These are phyloP conservation scores for Wickerhamiella qilinensis DNA, from an alignment of 805 yeast species.

Conservation along the genomic window DNA sequence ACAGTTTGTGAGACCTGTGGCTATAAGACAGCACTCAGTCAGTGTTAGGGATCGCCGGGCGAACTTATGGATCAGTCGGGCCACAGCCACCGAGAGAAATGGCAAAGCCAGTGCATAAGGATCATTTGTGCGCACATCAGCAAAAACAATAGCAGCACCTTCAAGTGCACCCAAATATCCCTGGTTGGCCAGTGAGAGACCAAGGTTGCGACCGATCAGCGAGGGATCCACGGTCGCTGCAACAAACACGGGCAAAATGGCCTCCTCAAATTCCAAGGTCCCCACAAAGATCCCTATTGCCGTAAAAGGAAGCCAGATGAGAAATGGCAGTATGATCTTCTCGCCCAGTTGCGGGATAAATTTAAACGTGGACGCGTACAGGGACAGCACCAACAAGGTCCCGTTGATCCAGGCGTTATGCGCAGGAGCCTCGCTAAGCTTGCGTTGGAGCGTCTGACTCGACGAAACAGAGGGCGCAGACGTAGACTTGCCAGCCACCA, in stretches of 20 bases:
- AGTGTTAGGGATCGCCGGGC: conserved; percentile 1
- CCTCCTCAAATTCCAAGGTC: not conserved
- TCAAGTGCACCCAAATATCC: not conserved
- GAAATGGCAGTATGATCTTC: not conserved
- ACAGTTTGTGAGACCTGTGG: not conserved
- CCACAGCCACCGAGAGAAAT: not conserved
- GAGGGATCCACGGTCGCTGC: not conserved
- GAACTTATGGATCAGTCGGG: not conserved
- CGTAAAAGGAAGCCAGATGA: not conserved
- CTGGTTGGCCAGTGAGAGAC: not conserved
- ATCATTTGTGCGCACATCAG: not conserved
- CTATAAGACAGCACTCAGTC: conserved; percentile 4
- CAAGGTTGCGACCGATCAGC: not conserved
- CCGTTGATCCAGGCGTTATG: not conserved
- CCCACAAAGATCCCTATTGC: not conserved
- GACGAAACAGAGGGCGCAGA: not conserved
- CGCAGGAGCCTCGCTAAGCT: not conserved
- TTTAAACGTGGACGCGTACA: not conserved
- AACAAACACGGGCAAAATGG: not conserved
- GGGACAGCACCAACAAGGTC: not conserved
- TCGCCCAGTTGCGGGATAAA: not conserved
- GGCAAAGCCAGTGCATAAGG: not conserved
- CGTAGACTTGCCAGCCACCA: not conserved
- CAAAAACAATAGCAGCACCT: not conserved
- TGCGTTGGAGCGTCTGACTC: too few species aligned